Evolutionary conservation across 805 yeast species (phyloP).

Genomic region (Lipomyces starkeyi): DNA sequence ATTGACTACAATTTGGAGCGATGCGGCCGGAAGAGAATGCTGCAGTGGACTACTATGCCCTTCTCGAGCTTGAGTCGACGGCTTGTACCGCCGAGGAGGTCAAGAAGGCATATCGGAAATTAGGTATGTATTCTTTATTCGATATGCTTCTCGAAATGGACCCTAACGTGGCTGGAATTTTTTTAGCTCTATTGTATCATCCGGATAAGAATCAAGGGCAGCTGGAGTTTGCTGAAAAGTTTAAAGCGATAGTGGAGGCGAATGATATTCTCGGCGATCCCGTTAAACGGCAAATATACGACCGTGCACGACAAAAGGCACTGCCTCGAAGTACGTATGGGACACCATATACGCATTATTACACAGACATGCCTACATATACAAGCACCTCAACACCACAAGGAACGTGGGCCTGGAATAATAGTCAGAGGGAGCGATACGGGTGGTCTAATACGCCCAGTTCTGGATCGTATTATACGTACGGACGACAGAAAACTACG

Average conservation of each 20-base stretch:
- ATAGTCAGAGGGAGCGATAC: conserved; percentile 6
- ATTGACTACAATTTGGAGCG: not conserved
- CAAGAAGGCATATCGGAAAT: conserved; percentile 50
- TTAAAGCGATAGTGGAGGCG: conserved; percentile 48
- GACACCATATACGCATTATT: not conserved
- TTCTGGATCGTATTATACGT: conserved; percentile 4
- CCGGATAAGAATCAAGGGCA: conserved; percentile 52
- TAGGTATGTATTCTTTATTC: conserved; percentile 43
- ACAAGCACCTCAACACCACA: conserved; percentile 3
- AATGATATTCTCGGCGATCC: conserved; percentile 45
- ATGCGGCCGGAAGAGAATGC: conserved; percentile 30
- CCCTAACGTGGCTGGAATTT: conserved; percentile 1
- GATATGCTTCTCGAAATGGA: not conserved
- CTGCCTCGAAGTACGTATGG: conserved; percentile 7
- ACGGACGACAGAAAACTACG: not conserved
- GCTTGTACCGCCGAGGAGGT: conserved; percentile 43
- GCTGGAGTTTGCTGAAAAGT: conserved; percentile 42
- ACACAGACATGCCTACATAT: not conserved
- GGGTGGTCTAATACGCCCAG: conserved; percentile 14
- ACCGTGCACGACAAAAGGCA: conserved; percentile 25
- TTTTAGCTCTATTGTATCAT: conserved; percentile 49
- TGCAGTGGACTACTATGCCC: conserved; percentile 42
- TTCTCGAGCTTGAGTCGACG: conserved; percentile 42
- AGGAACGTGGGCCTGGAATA: conserved; percentile 1
- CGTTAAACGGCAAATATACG: conserved; percentile 44